Conservation (phyloP, 768 basidiomycete genomes). For the Cyclocybe aegerita region DNA sequence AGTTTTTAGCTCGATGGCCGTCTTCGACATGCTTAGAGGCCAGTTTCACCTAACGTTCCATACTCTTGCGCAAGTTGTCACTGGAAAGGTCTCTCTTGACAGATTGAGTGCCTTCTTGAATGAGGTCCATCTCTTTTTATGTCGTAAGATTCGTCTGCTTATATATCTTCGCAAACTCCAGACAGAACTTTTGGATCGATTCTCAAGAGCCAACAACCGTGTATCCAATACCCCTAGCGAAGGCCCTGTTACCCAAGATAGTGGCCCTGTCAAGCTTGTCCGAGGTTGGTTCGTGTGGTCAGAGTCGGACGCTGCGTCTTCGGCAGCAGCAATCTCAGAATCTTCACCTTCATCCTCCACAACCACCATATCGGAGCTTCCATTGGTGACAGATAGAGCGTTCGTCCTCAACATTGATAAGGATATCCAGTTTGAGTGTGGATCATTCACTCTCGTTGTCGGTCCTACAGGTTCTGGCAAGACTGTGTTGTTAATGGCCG, state of each 20-base stretch:
- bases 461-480: slow-evolving; percentile 63
- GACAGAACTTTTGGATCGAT: slow-evolving; percentile 48
- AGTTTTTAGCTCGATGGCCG: slow-evolving; percentile 54
- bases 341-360: too few species aligned
- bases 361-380: too few species aligned
- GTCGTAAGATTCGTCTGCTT: too few species aligned
- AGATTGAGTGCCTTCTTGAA: slow-evolving; percentile 40
- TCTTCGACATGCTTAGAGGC: slow-evolving; percentile 64
- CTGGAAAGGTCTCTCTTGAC: slow-evolving; percentile 63
- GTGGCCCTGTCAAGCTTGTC: slow-evolving; percentile 49
- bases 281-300: slow-evolving; percentile 51
- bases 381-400: slow-evolving; percentile 33
- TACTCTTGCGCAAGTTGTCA: slow-evolving; percentile 24
- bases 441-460: slow-evolving; percentile 52
- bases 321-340: slow-evolving; percentile 37
- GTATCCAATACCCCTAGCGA: slow-evolving; percentile 16
- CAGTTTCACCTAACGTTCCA: slow-evolving; percentile 43
- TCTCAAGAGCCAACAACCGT: slow-evolving; percentile 13
- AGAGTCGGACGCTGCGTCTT: slow-evolving; percentile 25
- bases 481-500: slow-evolving; percentile 63
- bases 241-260: slow-evolving; percentile 16
- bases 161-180: slow-evolving; percentile 7
- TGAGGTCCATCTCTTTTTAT: slow-evolving; percentile 2
- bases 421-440: slow-evolving; percentile 52
- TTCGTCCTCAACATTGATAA: slow-evolving; percentile 53